These are phyloP conservation scores for Erodium maritimum DNA, from an alignment of 345 rosid species.

Conservation along the genomic window DNA sequence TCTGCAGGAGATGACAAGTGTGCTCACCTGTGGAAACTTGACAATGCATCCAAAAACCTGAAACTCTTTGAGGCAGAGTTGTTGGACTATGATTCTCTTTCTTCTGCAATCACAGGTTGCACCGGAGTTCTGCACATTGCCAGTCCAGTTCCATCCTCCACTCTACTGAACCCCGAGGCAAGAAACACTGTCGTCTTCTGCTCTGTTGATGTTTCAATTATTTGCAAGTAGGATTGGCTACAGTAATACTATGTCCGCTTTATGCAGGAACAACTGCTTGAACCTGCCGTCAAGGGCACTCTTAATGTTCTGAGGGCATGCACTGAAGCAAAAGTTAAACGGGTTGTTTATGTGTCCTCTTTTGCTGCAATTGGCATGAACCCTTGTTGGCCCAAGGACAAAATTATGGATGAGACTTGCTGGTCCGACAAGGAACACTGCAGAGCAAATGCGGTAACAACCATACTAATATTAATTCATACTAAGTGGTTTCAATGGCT, in stretches of 20 bases:
- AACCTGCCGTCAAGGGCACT: constrained; percentile 21
- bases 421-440: constrained; percentile 27
- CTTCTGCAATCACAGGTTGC: constrained; percentile 12
- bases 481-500: not conserved
- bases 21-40: constrained; percentile 5
- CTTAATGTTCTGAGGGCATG: constrained; percentile 20
- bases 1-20: constrained; percentile 10
- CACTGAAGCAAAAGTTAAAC: constrained; percentile 15
- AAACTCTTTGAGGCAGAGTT: constrained; percentile 17
- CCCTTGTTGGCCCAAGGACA: constrained; percentile 21
- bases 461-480: not conserved
- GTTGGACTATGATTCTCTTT: constrained; percentile 12
- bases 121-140: constrained; percentile 13
- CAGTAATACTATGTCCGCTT: not conserved
- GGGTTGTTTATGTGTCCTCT: constrained; percentile 17
- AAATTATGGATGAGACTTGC: constrained; percentile 19
- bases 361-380: constrained; percentile 11
- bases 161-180: constrained; percentile 12
- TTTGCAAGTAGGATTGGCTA: not conserved
- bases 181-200: constrained; percentile 1
- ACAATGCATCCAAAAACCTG: constrained; percentile 11
- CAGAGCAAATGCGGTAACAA: constrained; percentile 9
- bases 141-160: constrained; percentile 8
- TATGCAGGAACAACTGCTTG: constrained; percentile 14
- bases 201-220: no score